Percentiles rank a stretch among this genome's conserved stretches.
These are phyloP conservation scores for Polygonum aviculare DNA, from an alignment of 148 eudicot genomes.

Conservation along the genomic window DNA sequence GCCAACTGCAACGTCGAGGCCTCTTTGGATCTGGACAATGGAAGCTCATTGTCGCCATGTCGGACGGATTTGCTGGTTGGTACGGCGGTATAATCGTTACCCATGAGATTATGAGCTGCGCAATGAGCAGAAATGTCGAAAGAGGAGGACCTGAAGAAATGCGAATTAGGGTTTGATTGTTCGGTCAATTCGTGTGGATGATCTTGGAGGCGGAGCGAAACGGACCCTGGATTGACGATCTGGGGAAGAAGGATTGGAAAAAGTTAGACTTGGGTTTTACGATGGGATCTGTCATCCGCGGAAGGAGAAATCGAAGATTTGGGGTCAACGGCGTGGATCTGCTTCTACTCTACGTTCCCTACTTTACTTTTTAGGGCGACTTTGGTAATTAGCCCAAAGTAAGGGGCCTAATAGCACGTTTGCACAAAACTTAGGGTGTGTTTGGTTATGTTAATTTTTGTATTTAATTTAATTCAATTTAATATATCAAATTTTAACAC, in stretches of 20 bases:
- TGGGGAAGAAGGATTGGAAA: background rate
- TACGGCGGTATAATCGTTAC: constrained; percentile 36
- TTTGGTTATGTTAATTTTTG: too few species aligned
- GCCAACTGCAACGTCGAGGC: constrained; percentile 19
- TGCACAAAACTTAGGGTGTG: too few species aligned
- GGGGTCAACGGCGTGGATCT: background rate
- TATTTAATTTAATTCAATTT: too few species aligned
- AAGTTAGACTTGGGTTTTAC: background rate
- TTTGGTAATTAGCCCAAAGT: too few species aligned
- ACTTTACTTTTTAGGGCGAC: too few species aligned
- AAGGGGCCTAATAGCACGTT: too few species aligned
- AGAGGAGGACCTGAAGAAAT: background rate
- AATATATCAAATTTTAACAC: too few species aligned
- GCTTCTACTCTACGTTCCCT: too few species aligned
- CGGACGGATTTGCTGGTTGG: constrained; percentile 25
- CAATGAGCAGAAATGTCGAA: background rate
- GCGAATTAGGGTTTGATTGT: background rate
- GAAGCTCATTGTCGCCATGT: constrained; percentile 18
- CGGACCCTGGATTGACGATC: background rate
- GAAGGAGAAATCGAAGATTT: background rate
- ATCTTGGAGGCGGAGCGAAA: background rate
- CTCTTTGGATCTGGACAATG: constrained; percentile 17
- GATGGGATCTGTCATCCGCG: background rate
- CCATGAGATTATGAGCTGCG: constrained; percentile 17
- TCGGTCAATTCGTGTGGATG: background rate